Evolutionary conservation across 805 yeast genomes (phyloP).

Genomic region (Saccharomycopsis javanensis): DNA sequence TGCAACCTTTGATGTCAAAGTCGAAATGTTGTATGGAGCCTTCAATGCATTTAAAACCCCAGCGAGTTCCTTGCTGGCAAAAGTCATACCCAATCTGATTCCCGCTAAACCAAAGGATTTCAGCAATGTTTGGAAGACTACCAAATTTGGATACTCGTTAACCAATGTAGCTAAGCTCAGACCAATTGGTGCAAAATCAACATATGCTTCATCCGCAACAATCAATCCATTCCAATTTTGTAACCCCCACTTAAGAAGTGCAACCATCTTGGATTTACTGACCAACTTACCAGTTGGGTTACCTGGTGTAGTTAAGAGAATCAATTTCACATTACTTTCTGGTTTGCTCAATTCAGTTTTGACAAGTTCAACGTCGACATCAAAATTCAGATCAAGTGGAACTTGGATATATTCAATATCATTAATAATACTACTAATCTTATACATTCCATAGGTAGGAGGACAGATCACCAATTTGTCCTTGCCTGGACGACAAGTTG

Average conservation of each 20-base stretch:
- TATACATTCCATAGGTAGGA: constrained; percentile 97
- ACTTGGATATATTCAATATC: constrained; percentile 73
- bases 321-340: constrained; percentile 48
- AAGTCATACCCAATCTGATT: constrained; percentile 79
- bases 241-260: constrained; percentile 31
- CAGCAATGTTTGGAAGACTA: constrained; percentile 84
- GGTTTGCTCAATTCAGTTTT: constrained; percentile 45
- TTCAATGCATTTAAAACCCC: constrained; percentile 76
- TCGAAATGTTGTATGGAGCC: constrained; percentile 90
- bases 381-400: constrained; percentile 61
- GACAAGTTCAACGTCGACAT: constrained; percentile 49
- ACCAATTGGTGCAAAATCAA: constrained; percentile 67
- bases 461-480: constrained; percentile 83
- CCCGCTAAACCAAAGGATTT: constrained; percentile 97
- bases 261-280: constrained; percentile 37
- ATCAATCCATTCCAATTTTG: constrained; percentile 63
- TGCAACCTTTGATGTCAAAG: constrained; percentile 70
- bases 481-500: constrained; percentile 70
- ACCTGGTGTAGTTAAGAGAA: constrained; percentile 91
- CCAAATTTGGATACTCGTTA: constrained; percentile 70
- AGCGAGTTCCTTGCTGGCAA: constrained; percentile 50
- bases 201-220: constrained; percentile 90
- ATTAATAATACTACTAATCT: constrained; percentile 81
- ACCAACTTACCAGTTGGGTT: constrained; percentile 82
- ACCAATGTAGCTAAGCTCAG: constrained; percentile 72